Base-by-base conservation (phyloP, 163 green algal species). In the Prototheca wickerhamii region DNA sequence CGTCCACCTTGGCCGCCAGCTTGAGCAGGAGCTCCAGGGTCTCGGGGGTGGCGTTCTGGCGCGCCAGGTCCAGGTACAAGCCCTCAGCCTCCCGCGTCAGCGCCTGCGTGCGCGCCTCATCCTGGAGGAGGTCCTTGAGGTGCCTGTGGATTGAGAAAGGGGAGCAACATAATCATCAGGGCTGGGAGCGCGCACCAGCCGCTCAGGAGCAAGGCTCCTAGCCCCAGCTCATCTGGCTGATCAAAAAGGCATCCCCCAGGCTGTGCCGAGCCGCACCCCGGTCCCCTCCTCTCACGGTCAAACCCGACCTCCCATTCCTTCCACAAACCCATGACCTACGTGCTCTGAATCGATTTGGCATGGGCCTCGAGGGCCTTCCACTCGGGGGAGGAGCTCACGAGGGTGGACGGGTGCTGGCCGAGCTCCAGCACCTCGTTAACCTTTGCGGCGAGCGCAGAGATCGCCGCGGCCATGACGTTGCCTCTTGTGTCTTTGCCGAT, bases 21-120 rank as follows among this genome's bases (percentile, higher is more conserved):
- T 83, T 72, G n/a, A 82, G 66, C 53, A 93, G 73, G 63, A 86
- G 72, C 82, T 87, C 68, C 63, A 97, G 66, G 0, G 93, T 98
- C 57, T 97, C 81, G 20, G 72, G 37, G 5, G 91, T 97, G 17
- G 93, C 84, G 8, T 89, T 82, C 76, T 99, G 93, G 23, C 93
- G 80, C 1, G 83, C 90, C 64, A 94, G 95, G 72, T 99, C 93
- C 40, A 86, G 63, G 60, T 93, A 88, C 28, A 98, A 79, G 43
- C 88, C 88, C 63, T 95, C 78, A 58, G 84, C 76, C 82, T 98
- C 91, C 56, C 86, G 82, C 65, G 89, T 89, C 23, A 96, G 60
- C 0, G 57, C 61, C 55, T 91, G 79, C 42, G 76, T 89, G 40
- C 89, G 83, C 1, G 63, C 40, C n/a, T 87, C 73, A 65, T 95